These are phyloP conservation scores for Byssochlamys sp. DNA, from an alignment of 2,329 filamentous ascomycete species.

Conservation along the genomic window DNA sequence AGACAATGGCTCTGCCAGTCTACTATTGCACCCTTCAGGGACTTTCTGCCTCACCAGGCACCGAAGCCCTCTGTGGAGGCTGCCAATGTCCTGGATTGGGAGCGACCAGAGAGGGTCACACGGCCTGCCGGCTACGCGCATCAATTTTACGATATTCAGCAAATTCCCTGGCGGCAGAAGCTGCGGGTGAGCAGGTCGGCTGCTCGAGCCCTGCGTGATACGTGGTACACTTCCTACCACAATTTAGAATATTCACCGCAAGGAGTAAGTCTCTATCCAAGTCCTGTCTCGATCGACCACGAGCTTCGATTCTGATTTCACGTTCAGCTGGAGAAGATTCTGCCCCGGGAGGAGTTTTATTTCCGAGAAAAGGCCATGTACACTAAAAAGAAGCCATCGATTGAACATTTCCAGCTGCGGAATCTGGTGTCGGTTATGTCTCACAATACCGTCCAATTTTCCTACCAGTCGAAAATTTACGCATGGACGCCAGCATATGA, in stretches of 20 bases:
- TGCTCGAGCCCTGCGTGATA: constrained; percentile 29
- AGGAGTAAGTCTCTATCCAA: constrained; percentile 8
- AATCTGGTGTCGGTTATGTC: constrained; percentile 48
- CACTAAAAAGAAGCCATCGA: constrained; percentile 40
- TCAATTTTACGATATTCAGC: constrained; percentile 31
- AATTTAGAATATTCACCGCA: constrained; percentile 24
- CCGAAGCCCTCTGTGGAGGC: constrained; percentile 19
- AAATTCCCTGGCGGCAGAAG: constrained; percentile 32
- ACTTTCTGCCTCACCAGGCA: constrained; percentile 10
- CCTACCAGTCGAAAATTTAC: constrained; percentile 38
- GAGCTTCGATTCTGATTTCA: neutral
- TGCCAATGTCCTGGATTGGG: constrained; percentile 25
- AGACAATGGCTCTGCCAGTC: constrained; percentile 30
- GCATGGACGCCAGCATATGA: constrained; percentile 41
- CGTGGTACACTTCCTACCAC: constrained; percentile 33
- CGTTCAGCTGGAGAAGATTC: constrained; percentile 17
- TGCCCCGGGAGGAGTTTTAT: constrained; percentile 35
- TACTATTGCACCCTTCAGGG: constrained; percentile 9
- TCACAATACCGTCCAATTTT: constrained; percentile 48
- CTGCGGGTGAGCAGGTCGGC: constrained; percentile 27
- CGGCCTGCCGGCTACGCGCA: constrained; percentile 20
- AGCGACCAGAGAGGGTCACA: constrained; percentile 21
- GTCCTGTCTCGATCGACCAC: neutral
- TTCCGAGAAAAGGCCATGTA: constrained; percentile 43
- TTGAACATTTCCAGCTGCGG: constrained; percentile 51